These are phyloP conservation scores for Pyrus betulifolia DNA, from an alignment of 306 rosid genomes.

Conservation along the genomic window DNA sequence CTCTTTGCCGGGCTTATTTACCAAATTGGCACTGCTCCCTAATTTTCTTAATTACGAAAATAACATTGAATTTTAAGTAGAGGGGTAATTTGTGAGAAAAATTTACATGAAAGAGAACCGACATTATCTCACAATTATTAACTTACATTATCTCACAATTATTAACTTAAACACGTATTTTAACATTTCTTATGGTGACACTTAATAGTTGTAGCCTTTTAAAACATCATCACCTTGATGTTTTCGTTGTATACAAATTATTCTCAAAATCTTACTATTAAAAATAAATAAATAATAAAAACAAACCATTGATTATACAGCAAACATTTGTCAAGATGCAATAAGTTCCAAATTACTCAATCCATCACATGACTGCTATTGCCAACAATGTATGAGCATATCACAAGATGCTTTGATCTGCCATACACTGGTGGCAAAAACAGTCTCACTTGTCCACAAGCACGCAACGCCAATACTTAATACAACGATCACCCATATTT, in stretches of 20 bases:
- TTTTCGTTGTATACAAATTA: background rate
- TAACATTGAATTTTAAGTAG: too few relatives aligned
- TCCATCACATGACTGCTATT: background rate
- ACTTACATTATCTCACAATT: too few relatives aligned
- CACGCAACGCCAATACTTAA: background rate
- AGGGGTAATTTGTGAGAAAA: too few relatives aligned
- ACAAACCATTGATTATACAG: too few relatives aligned
- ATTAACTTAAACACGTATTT: too few relatives aligned
- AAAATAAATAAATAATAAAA: too few relatives aligned
- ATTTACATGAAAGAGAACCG: too few relatives aligned
- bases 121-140: too few relatives aligned
- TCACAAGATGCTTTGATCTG: background rate
- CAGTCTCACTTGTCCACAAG: background rate
- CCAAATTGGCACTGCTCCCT: background rate
- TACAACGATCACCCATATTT: background rate
- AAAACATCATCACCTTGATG: too few relatives aligned
- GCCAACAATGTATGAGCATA: background rate
- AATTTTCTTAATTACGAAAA: background rate
- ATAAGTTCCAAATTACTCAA: background rate
- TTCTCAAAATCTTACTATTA: background rate
- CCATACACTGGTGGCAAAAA: slow-evolving; percentile 3
- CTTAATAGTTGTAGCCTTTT: too few relatives aligned
- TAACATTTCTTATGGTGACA: too few relatives aligned
- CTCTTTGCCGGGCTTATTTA: background rate
- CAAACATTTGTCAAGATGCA: background rate